phyloP scores from a whole-genome alignment of 2,329 filamentous ascomycete genomes.

The Xylaria sp. region DNA sequence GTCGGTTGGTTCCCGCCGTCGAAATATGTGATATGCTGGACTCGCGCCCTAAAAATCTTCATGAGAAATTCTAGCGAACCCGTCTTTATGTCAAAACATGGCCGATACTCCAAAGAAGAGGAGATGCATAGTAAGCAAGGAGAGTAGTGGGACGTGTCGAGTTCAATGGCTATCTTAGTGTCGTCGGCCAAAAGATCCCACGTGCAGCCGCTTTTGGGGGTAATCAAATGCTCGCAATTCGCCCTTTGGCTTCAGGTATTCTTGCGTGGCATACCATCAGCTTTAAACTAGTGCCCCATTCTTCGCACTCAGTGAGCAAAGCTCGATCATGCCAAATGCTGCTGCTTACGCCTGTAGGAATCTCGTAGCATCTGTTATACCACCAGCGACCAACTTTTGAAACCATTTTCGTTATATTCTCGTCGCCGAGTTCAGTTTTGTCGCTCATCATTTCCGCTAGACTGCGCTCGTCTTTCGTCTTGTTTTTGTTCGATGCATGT shows the following conservation, averaged over 20 bases:
- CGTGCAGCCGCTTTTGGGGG: background rate
- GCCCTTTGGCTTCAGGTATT: constrained; percentile 64
- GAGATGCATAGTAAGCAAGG: constrained; percentile 1
- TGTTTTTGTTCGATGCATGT: constrained; percentile 34
- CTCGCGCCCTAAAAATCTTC: constrained; percentile 30
- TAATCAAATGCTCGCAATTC: constrained; percentile 55
- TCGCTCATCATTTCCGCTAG: constrained; percentile 77
- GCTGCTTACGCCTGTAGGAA: constrained; percentile 57
- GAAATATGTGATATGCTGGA: constrained; percentile 17
- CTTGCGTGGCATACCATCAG: constrained; percentile 91
- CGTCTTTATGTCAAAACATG: constrained; percentile 1
- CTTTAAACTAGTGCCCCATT: constrained; percentile 84
- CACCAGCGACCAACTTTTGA: constrained; percentile 93
- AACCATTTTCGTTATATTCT: constrained; percentile 90
- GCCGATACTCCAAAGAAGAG: background rate
- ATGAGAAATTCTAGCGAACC: constrained; percentile 12
- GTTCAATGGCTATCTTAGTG: background rate
- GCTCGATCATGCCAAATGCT: constrained; percentile 81
- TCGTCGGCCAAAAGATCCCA: background rate
- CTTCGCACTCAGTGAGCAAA: constrained; percentile 83
- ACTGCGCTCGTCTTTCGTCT: constrained; percentile 56
- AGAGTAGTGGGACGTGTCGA: background rate
- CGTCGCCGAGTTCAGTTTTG: constrained; percentile 72
- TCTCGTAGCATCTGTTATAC: constrained; percentile 93
- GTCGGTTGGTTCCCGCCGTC: constrained; percentile 7